phyloP scores from a whole-genome alignment of 371 early-diverging fungal genomes.

The Mortierella sp. region DNA sequence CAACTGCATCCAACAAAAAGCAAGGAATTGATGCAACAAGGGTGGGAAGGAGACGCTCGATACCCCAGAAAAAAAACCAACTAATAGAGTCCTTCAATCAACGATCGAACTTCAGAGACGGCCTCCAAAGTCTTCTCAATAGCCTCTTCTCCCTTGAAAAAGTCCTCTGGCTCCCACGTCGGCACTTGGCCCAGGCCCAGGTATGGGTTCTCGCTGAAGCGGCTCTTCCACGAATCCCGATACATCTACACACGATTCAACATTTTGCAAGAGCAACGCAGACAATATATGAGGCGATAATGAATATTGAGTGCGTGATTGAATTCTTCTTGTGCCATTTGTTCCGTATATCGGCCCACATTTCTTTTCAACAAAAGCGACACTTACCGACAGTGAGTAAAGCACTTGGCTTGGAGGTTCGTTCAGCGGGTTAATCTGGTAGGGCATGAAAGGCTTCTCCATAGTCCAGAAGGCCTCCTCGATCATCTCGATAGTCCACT shows the following conservation, averaged over 20 bases:
- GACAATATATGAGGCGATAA: not conserved
- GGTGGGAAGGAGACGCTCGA: not conserved
- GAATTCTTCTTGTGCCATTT: not conserved
- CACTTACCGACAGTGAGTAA: conserved; percentile 48
- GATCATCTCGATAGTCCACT: conserved; percentile 39
- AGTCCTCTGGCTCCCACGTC: conserved; percentile 44
- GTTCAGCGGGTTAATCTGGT: conserved; percentile 19
- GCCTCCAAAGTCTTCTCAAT: conserved; percentile 32
- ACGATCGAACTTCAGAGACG: conserved; percentile 20
- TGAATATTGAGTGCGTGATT: not conserved
- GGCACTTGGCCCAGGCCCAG: conserved; percentile 37
- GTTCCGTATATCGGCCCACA: not conserved
- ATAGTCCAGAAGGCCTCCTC: conserved; percentile 39
- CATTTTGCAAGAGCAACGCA: not conserved
- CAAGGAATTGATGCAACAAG: not conserved
- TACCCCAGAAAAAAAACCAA: not conserved
- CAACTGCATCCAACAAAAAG: not conserved
- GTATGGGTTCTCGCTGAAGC: conserved; percentile 50
- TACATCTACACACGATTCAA: conserved; percentile 26
- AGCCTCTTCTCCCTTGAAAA: conserved; percentile 39
- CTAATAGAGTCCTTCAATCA: conserved; percentile 20
- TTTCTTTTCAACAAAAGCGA: not conserved
- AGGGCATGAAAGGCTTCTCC: conserved; percentile 13
- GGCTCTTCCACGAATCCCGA: conserved; percentile 35
- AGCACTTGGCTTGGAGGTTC: conserved; percentile 16